These are phyloP conservation scores for Stentor coeruleus DNA, from an alignment of 73 alveolate species.

Conservation along the genomic window DNA sequence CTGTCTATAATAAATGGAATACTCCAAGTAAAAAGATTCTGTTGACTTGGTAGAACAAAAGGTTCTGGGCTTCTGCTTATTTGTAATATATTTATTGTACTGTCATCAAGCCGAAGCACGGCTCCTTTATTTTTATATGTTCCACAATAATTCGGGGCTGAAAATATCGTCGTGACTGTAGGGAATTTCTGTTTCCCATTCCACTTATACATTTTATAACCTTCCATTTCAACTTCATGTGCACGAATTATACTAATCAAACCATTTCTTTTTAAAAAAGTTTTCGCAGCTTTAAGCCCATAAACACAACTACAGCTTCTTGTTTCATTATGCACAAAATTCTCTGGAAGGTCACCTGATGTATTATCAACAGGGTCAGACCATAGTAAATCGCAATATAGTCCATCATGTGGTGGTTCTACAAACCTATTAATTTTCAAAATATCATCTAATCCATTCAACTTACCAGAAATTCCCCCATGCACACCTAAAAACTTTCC, in stretches of 20 bases:
- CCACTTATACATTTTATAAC: constrained; percentile 83
- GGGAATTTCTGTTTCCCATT: constrained; percentile 81
- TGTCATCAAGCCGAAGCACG: constrained; percentile 63
- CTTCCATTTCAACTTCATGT: constrained; percentile 79
- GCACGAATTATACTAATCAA: constrained; percentile 72
- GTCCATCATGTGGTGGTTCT: constrained; percentile 77
- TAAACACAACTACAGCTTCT: constrained; percentile 65
- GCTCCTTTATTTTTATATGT: constrained; percentile 87
- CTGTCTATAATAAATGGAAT: constrained; percentile 82
- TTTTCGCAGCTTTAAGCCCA: constrained; percentile 51
- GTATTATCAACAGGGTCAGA: constrained; percentile 84
- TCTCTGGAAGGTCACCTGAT: constrained; percentile 40
- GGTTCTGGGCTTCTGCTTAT: constrained; percentile 84
- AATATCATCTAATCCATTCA: constrained; percentile 57
- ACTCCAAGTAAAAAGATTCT: constrained; percentile 81
- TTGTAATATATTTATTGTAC: constrained; percentile 73
- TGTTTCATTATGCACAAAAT: constrained; percentile 51
- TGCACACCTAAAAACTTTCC: constrained; percentile 69
- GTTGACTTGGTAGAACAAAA: constrained; percentile 72
- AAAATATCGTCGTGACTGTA: constrained; percentile 74
- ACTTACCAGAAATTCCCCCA: constrained; percentile 79
- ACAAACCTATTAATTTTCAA: constrained; percentile 55
- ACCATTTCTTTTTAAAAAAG: constrained; percentile 43
- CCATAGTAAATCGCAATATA: constrained; percentile 76
- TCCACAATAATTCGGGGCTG: constrained; percentile 93